Conservation (phyloP, 2,329 filamentous ascomycete species). For the Leptographium galeiforme region DNA sequence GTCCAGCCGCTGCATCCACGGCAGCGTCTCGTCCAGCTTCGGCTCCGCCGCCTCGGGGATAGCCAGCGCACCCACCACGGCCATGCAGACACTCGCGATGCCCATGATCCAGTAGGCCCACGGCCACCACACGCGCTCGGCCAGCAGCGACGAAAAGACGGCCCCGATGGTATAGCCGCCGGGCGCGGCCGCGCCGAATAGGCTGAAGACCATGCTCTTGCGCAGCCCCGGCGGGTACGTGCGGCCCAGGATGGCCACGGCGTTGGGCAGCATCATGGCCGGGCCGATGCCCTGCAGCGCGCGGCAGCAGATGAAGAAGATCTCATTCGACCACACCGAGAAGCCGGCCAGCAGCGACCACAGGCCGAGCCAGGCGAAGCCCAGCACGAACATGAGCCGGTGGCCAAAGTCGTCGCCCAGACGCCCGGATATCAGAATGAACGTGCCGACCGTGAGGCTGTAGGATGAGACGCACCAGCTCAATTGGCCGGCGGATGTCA, state of each 20-base stretch:
- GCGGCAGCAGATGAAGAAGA: conserved; percentile 36
- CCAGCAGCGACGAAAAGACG: conserved; percentile 25
- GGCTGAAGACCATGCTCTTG: conserved; percentile 46
- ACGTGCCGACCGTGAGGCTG: conserved; percentile 15
- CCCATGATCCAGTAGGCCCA: conserved; percentile 22
- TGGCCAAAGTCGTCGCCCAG: conserved; percentile 49
- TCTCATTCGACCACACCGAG: conserved; percentile 25
- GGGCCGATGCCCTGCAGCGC: conserved; percentile 48
- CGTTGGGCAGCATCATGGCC: conserved; percentile 50
- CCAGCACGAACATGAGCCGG: conserved; percentile 42
- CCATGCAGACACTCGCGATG: conserved; percentile 9
- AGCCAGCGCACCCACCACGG: conserved; percentile 10
- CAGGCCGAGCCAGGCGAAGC: conserved; percentile 47
- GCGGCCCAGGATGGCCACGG: conserved; percentile 45
- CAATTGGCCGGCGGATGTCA: conserved; percentile 32
- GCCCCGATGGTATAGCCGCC: conserved; percentile 20
- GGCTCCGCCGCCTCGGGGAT: conserved; percentile 12
- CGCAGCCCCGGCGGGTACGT: conserved; percentile 41
- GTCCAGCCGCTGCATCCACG: conserved; percentile 5
- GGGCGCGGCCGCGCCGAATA: conserved; percentile 33
- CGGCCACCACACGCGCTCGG: conserved; percentile 21
- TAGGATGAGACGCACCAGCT: conserved; percentile 39
- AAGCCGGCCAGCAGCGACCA: conserved; percentile 56
- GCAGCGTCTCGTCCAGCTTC: background rate
- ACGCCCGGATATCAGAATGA: conserved; percentile 50